phyloP scores from a whole-genome alignment of 2,329 filamentous ascomycete species.

The Clarireedia hainanense region DNA sequence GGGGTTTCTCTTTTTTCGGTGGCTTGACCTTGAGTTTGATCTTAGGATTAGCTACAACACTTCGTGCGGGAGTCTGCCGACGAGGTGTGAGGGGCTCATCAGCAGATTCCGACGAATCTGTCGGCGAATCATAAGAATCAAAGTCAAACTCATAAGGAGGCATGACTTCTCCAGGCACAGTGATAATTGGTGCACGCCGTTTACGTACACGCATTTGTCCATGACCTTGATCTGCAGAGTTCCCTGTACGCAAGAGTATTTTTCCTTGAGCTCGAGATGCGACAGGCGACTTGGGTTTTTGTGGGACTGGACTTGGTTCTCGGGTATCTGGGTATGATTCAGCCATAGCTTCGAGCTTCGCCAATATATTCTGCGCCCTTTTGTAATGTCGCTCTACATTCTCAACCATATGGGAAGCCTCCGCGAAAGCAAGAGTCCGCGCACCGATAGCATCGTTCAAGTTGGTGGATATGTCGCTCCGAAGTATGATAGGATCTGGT shows the following conservation, averaged over 20 bases:
- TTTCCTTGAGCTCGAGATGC: constrained; percentile 39
- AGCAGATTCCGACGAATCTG: constrained; percentile 20
- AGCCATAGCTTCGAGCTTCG: constrained; percentile 51
- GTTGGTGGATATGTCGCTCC: constrained; percentile 52
- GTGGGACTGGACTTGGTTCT: constrained; percentile 41
- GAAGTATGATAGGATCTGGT: constrained; percentile 42
- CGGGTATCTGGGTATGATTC: constrained; percentile 47
- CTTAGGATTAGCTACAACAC: constrained; percentile 13
- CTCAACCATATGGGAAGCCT: constrained; percentile 55
- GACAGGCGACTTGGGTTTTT: constrained; percentile 44
- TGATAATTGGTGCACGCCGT: constrained; percentile 46
- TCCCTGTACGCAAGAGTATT: constrained; percentile 36
- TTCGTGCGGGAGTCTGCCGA: constrained; percentile 19
- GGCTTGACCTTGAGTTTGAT: constrained; percentile 27
- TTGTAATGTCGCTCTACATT: constrained; percentile 56
- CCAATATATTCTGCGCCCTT: constrained; percentile 49
- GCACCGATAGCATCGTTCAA: constrained; percentile 47
- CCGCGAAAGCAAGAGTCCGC: constrained; percentile 51
- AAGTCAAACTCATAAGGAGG: constrained; percentile 59
- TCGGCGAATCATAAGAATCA: constrained; percentile 41
- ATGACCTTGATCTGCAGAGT: constrained; percentile 32
- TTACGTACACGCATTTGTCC: constrained; percentile 18
- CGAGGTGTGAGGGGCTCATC: constrained; percentile 29
- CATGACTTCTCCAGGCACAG: constrained; percentile 57
- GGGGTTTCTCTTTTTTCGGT: constrained; percentile 17